These are phyloP conservation scores for Xerocomellus chrysenteron DNA, from an alignment of 768 basidiomycete genomes.

Conservation along the genomic window DNA sequence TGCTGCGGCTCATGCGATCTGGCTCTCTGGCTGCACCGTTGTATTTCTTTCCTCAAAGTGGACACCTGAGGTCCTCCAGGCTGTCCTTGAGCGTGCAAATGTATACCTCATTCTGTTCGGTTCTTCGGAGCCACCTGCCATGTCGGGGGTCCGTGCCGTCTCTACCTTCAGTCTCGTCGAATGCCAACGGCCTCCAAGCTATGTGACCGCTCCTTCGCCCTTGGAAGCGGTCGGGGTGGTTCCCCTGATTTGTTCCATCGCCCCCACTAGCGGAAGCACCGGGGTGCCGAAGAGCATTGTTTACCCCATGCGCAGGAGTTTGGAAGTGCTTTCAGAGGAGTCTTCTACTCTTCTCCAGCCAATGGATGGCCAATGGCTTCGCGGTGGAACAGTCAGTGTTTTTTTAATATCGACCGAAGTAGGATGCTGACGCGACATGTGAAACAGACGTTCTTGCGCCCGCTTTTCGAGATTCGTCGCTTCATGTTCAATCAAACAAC, in stretches of 20 bases:
- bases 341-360: constrained; percentile 28
- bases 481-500: constrained; percentile 36
- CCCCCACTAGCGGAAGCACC: constrained; percentile 32
- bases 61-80: constrained; percentile 27
- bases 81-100: constrained; percentile 21
- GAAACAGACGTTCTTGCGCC: constrained; percentile 29
- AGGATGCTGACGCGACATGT: not conserved
- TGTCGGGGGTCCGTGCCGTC: constrained; percentile 12
- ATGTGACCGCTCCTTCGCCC: constrained; percentile 14
- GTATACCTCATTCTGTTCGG: constrained; percentile 26
- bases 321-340: constrained; percentile 27
- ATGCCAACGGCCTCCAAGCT: constrained; percentile 4
- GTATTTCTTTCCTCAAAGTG: constrained; percentile 32
- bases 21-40: constrained; percentile 27
- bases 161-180: constrained; percentile 20
- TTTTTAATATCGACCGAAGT: no score
- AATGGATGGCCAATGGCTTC: constrained; percentile 33
- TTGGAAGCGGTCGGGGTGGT: constrained; percentile 19
- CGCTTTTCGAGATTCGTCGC: constrained; percentile 31
- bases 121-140: constrained; percentile 9
- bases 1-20: constrained; percentile 31
- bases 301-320: constrained; percentile 28
- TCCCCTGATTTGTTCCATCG: constrained; percentile 28
- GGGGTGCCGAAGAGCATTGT: constrained; percentile 33
- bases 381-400: constrained; percentile 30